phyloP scores from a whole-genome alignment of 2,329 filamentous ascomycete genomes.

The Colletotrichum eleusines region DNA sequence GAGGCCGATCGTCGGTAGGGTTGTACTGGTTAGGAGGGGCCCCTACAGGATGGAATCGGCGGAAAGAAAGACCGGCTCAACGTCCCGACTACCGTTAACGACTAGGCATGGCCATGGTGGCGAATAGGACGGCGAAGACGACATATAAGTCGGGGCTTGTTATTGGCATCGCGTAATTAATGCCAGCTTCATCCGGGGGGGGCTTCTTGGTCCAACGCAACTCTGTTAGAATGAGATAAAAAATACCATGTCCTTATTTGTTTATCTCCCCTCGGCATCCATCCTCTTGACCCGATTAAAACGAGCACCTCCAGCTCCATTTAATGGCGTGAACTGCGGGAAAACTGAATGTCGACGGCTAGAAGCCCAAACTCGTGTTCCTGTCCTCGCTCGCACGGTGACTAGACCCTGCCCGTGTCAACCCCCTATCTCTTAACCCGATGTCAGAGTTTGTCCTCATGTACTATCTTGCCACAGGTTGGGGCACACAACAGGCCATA shows the following conservation, averaged over 20 bases:
- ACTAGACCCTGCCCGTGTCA: too few relatives aligned
- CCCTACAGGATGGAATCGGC: neutral
- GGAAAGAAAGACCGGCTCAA: neutral
- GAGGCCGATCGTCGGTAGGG: neutral
- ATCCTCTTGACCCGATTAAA: neutral
- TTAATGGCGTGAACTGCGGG: constrained; percentile 3
- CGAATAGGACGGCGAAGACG: constrained; percentile 1
- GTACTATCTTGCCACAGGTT: too few relatives aligned
- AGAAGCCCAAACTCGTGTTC: too few relatives aligned
- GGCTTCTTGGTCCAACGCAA: neutral
- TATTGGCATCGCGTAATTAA: constrained; percentile 20
- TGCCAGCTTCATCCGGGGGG: neutral
- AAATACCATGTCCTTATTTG: neutral
- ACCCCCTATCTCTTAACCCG: too few relatives aligned
- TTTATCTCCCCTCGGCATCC: neutral
- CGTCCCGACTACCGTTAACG: neutral
- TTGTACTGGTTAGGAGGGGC: neutral
- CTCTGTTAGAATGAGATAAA: neutral
- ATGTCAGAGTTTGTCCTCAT: too few relatives aligned
- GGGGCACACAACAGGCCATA: too few relatives aligned
- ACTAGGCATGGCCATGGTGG: neutral
- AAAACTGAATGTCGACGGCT: neutral
- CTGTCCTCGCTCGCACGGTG: too few relatives aligned
- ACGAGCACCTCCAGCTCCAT: neutral
- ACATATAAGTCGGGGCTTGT: neutral